phyloP scores from a whole-genome alignment of 768 basidiomycete genomes.

The Neoboletus magnificus region DNA sequence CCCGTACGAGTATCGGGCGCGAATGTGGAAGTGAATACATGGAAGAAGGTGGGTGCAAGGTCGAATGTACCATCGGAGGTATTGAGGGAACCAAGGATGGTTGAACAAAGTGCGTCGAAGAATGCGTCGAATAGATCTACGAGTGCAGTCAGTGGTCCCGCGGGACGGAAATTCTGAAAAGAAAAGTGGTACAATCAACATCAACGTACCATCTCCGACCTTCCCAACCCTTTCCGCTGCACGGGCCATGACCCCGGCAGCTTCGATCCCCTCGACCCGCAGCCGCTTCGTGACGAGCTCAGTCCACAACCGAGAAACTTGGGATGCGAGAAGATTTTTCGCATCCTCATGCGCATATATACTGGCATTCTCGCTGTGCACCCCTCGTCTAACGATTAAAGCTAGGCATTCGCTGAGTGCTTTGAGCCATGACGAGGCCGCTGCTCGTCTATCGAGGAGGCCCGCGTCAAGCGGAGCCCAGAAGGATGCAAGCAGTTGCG shows the following conservation, averaged over 20 bases:
- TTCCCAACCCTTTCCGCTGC: slow-evolving; percentile 42
- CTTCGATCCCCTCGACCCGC: slow-evolving; percentile 44
- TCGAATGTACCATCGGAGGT: not conserved
- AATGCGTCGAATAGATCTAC: slow-evolving; percentile 47
- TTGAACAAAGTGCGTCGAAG: slow-evolving; percentile 43
- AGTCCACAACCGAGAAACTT: slow-evolving; percentile 48
- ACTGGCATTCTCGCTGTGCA: slow-evolving; percentile 1
- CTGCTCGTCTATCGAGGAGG: slow-evolving; percentile 22
- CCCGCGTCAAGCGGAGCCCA: slow-evolving; percentile 71
- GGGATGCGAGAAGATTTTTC: slow-evolving; percentile 39
- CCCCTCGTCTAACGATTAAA: slow-evolving; percentile 45
- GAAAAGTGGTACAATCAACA: slow-evolving; percentile 18
- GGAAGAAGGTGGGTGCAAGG: slow-evolving; percentile 46
- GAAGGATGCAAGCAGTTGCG: slow-evolving; percentile 66
- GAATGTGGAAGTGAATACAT: slow-evolving; percentile 42
- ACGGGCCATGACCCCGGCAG: slow-evolving; percentile 43
- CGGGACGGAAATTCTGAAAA: slow-evolving; percentile 23
- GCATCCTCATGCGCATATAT: slow-evolving; percentile 1
- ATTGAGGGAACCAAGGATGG: slow-evolving; percentile 4
- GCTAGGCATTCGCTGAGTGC: slow-evolving; percentile 67
- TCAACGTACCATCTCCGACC: slow-evolving; percentile 39
- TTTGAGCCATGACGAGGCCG: slow-evolving; percentile 58
- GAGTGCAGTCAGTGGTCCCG: slow-evolving; percentile 2
- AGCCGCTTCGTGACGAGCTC: slow-evolving; percentile 43
- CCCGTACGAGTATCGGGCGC: slow-evolving; percentile 9